Base-by-base conservation (phyloP, 768 basidiomycete species). In the Leccinellum luteum region DNA sequence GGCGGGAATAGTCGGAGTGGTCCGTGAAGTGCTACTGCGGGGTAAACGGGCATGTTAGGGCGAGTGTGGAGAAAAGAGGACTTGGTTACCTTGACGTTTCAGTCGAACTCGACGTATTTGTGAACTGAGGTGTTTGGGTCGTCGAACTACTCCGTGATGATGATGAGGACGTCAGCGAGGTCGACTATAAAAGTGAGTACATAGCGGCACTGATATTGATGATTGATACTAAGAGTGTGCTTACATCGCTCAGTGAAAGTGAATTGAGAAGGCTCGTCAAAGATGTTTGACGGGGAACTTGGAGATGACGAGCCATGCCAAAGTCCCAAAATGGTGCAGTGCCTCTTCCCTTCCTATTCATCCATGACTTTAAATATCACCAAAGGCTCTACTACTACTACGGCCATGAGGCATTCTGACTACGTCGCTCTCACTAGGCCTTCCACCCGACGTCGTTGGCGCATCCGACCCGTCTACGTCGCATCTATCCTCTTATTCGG, bases 381-480 rank as follows among this genome's bases (percentile, higher is more conserved):
- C 34, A 34, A 34, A 34, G 34, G 14, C 25, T 25, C 25, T 31
- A 28, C 31, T 4, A 13, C 12, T n/a, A n/a, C 38, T 17, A 38
- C 38, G 38, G n/a, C n/a, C 38, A 38, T 38, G 38, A 38, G 38
- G 15, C 38, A 38, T 9, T 38, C 35, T 10, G 45, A 66, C 17
- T 66, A 70, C 49, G 2, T 45, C 19, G 12, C 35, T 2, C 41
- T 71, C 12, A 49, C 69, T 0, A 53, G 38, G 8, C 9, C 17
- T 3, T 10, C 38, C 17, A 35, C 34, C 34, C 35, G 41, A 41
- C 60, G 70, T 10, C 61, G 61, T 0, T 5, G 60, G 25, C 71
- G 75, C 7, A n/a, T 71, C 6, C 32, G 4, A 28, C 25, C 72
- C 12, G 3, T 70, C 17, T 59, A 59, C 25, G 25, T 74, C 28